A percentile compares a stretch with the other conserved stretches of the same genome.
These are phyloP conservation scores for Oryza officinalis DNA, from an alignment of 176 grass and related monocot species.

Conservation along the genomic window DNA sequence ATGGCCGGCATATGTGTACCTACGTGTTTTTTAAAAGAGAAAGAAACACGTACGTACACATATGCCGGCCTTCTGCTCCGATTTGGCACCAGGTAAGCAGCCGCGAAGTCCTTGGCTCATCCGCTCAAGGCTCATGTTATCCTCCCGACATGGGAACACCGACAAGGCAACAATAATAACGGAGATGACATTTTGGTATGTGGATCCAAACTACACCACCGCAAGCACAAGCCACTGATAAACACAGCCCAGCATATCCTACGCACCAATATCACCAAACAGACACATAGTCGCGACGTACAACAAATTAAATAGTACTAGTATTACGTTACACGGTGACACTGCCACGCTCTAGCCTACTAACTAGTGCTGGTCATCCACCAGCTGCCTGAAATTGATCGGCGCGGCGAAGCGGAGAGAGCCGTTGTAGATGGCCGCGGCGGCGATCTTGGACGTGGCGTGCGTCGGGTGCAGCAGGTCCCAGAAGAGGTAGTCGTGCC, in stretches of 20 bases:
- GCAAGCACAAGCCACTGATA: background rate
- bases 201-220: background rate
- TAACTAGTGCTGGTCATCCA: conserved; percentile 47
- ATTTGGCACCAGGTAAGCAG: background rate
- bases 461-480: conserved; percentile 91
- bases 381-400: conserved; percentile 80
- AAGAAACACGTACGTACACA: no score
- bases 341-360: background rate
- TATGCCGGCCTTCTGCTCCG: background rate
- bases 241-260: conserved; percentile 25
- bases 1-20: conserved; percentile 40
- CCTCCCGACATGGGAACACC: background rate
- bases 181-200: background rate
- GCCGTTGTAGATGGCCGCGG: conserved; percentile 80
- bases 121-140: background rate
- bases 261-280: conserved; percentile 18
- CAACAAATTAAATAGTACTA: background rate
- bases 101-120: background rate
- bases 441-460: conserved; percentile 67
- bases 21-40: no score
- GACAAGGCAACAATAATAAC: background rate
- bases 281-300: background rate
- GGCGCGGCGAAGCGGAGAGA: conserved; percentile 68
- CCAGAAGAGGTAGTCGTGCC: conserved; percentile 89
- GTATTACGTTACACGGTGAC: background rate